These are phyloP conservation scores for Neurospora sp. DNA, from an alignment of 495 filamentous ascomycete genomes.

Conservation along the genomic window DNA sequence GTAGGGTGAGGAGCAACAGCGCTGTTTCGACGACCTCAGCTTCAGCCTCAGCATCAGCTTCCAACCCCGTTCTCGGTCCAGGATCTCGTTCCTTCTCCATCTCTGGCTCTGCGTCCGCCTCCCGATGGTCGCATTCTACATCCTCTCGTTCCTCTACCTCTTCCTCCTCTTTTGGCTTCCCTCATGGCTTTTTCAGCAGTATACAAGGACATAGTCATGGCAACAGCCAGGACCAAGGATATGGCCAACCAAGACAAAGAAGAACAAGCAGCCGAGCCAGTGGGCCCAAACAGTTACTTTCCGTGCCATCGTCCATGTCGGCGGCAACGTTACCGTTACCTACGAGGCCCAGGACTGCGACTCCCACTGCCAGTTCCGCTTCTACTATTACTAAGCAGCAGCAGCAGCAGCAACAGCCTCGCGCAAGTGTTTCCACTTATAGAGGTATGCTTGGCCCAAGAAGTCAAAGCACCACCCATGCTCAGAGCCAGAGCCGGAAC, in stretches of 20 bases:
- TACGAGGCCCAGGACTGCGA: background rate
- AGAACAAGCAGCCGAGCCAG: background rate
- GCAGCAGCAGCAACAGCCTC: background rate
- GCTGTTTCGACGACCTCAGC: slow-evolving; percentile 1
- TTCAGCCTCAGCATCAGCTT: background rate
- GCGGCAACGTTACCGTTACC: background rate
- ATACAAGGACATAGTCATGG: background rate
- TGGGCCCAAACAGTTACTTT: background rate
- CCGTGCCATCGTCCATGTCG: background rate
- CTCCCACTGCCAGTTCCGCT: background rate
- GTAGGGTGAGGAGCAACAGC: slow-evolving; percentile 9
- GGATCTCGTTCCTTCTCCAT: background rate
- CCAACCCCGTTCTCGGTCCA: background rate
- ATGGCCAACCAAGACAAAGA: background rate
- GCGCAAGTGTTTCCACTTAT: background rate
- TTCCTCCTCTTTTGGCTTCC: background rate
- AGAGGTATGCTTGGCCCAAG: background rate
- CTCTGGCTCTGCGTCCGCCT: background rate
- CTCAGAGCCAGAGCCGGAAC: background rate
- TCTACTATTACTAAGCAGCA: background rate
- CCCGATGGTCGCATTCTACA: background rate
- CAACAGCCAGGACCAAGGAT: background rate
- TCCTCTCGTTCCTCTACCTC: background rate
- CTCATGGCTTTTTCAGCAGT: background rate
- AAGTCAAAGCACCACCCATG: background rate